Percentiles rank a stretch among this genome's conserved stretches.
Conservation (phyloP, 2,329 filamentous ascomycete species). For the Sphaerulina populicola region DNA sequence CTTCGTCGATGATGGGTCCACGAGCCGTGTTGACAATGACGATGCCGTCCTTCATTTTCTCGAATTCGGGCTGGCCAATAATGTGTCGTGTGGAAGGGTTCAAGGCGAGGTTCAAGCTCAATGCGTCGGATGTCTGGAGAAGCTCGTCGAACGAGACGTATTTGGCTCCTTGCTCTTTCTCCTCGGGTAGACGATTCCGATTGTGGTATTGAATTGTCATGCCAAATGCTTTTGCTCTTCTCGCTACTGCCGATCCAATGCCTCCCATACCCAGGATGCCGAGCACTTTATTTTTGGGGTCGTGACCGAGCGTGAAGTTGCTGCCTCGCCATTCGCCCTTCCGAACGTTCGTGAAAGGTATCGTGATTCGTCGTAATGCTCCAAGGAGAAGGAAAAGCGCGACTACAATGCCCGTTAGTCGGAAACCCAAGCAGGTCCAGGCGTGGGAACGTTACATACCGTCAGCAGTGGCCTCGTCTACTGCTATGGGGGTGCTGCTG, state of each 20-base stretch:
- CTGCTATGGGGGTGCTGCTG: constrained; percentile 42
- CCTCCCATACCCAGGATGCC: constrained; percentile 55
- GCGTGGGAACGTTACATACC: constrained; percentile 12
- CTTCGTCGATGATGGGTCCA: constrained; percentile 51
- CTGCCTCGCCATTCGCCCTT: constrained; percentile 41
- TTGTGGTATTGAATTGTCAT: constrained; percentile 55
- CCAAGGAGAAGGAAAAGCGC: constrained; percentile 47
- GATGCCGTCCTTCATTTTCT: constrained; percentile 48
- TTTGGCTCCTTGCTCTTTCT: constrained; percentile 40
- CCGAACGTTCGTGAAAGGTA: constrained; percentile 41
- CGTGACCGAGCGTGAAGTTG: constrained; percentile 43
- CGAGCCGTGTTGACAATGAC: constrained; percentile 52
- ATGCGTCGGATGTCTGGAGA: constrained; percentile 46
- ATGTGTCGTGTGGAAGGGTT: constrained; percentile 46
- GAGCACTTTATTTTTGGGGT: constrained; percentile 46
- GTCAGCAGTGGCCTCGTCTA: constrained; percentile 45
- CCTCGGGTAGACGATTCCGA: constrained; percentile 35
- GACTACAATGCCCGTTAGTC: constrained; percentile 19
- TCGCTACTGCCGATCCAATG: constrained; percentile 46
- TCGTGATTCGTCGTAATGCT: constrained; percentile 44
- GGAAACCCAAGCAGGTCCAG: neutral
- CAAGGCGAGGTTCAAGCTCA: constrained; percentile 49
- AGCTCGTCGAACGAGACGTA: constrained; percentile 52
- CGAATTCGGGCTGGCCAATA: constrained; percentile 45
- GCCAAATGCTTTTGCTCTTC: constrained; percentile 47